A percentile compares a stretch with the other conserved stretches of the same genome.
phyloP scores from a whole-genome alignment of 2,329 filamentous ascomycete genomes.

The Penicillium psychrosexuale region DNA sequence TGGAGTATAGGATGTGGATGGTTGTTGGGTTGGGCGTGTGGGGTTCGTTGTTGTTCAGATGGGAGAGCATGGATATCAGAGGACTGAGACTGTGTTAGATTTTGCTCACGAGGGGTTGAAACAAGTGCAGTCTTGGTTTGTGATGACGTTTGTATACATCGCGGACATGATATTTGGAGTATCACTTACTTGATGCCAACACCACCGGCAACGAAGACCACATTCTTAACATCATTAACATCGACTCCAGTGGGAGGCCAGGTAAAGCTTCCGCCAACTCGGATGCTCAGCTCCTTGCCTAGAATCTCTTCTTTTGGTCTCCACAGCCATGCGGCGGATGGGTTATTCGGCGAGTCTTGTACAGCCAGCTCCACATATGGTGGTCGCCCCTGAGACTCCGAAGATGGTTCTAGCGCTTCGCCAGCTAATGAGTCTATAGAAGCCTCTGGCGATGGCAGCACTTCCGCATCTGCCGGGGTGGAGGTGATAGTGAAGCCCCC shows the following conservation, averaged over 20 bases:
- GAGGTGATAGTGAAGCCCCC: conserved; percentile 90
- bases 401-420: conserved; percentile 21
- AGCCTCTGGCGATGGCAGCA: conserved; percentile 26
- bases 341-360: conserved; percentile 67
- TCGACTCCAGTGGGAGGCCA: conserved; percentile 61
- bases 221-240: conserved; percentile 49
- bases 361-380: conserved; percentile 74
- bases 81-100: conserved; percentile 48
- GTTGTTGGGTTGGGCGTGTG: conserved; percentile 42
- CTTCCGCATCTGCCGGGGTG: conserved; percentile 56
- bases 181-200: conserved; percentile 70
- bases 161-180: not conserved
- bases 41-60: conserved; percentile 46
- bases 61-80: conserved; percentile 68
- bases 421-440: conserved; percentile 14
- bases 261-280: conserved; percentile 76
- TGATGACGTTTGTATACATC: not conserved
- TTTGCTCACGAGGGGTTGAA: not conserved
- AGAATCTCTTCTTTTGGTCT: conserved; percentile 54
- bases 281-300: conserved; percentile 58
- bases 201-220: conserved; percentile 75
- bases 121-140: not conserved
- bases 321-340: conserved; percentile 76
- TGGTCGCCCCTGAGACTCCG: conserved; percentile 25
- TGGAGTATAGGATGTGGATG: conserved; percentile 64